Conservation (phyloP, 1,284 basidiomycete genomes). For the Omphalotus olearius region DNA sequence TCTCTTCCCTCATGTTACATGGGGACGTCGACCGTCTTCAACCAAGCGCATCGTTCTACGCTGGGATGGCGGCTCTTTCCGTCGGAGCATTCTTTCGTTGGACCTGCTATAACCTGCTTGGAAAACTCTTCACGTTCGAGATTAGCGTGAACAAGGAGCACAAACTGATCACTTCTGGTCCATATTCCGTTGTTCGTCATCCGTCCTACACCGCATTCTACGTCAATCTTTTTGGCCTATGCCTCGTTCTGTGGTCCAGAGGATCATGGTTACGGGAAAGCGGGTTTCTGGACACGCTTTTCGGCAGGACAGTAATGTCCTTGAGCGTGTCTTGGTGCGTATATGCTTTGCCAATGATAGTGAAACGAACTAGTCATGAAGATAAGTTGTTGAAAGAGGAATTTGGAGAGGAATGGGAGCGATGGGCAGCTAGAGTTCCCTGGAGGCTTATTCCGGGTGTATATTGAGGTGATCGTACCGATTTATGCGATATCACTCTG, state of each 20-base stretch:
- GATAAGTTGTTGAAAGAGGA: not conserved
- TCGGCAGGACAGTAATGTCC: not conserved
- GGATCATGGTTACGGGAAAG: slow-evolving; percentile 7
- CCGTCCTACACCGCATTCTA: slow-evolving; percentile 1
- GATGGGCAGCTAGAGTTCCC: slow-evolving; percentile 22
- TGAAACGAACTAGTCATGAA: not conserved
- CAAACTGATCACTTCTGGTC: not conserved
- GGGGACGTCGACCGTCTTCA: no score
- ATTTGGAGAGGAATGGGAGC: slow-evolving; percentile 6
- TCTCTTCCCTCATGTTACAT: no score
- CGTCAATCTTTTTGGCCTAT: not conserved
- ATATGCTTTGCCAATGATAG: not conserved
- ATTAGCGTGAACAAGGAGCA: slow-evolving; percentile 3
- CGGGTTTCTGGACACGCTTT: not conserved
- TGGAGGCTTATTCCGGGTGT: slow-evolving; percentile 24
- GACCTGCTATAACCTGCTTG: slow-evolving; percentile 6
- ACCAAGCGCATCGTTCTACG: no score
- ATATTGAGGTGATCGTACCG: no score
- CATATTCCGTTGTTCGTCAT: slow-evolving; percentile 3
- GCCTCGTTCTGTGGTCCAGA: not conserved
- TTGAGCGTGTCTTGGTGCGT: not conserved
- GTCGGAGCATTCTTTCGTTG: slow-evolving; percentile 1
- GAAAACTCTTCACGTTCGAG: slow-evolving; percentile 10
- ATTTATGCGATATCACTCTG: no score
- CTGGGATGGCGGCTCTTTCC: not conserved